These are phyloP conservation scores for Raffaelea albimanens DNA, from an alignment of 2,329 filamentous ascomycete genomes.

Conservation along the genomic window DNA sequence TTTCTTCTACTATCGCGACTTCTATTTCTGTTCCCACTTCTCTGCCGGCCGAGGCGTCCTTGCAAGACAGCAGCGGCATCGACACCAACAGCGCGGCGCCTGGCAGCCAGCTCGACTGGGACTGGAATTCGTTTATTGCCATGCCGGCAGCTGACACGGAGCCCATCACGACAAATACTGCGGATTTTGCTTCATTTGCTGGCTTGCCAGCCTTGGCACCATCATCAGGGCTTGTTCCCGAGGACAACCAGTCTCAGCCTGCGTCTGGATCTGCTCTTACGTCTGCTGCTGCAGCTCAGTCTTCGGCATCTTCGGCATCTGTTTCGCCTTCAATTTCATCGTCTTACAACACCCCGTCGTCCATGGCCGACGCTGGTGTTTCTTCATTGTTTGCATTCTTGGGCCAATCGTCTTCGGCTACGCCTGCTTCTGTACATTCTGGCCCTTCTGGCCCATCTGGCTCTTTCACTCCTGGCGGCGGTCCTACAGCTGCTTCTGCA, in stretches of 20 bases:
- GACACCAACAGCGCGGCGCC: background rate
- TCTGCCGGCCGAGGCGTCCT: too few species aligned
- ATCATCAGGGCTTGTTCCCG: too few species aligned
- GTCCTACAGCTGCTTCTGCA: background rate
- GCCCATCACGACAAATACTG: too few species aligned
- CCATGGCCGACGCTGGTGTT: background rate
- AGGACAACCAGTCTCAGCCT: background rate
- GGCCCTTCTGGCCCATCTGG: background rate
- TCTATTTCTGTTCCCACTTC: too few species aligned
- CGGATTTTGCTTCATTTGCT: too few species aligned
- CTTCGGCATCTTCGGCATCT: background rate
- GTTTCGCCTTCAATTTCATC: background rate
- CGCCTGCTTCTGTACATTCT: background rate
- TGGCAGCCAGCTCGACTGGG: background rate
- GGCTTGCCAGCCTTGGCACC: too few species aligned
- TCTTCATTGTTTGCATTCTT: background rate
- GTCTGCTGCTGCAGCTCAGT: background rate
- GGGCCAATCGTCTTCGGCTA: background rate
- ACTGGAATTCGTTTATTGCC: too few species aligned
- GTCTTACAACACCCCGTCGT: background rate
- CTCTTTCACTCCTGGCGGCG: background rate
- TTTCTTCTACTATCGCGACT: too few species aligned
- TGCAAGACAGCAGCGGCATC: background rate
- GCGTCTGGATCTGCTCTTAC: background rate
- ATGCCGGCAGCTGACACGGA: too few species aligned